These are phyloP conservation scores for Peronospora tabacina DNA, from an alignment of 352 stramenopile species.

Conservation along the genomic window DNA sequence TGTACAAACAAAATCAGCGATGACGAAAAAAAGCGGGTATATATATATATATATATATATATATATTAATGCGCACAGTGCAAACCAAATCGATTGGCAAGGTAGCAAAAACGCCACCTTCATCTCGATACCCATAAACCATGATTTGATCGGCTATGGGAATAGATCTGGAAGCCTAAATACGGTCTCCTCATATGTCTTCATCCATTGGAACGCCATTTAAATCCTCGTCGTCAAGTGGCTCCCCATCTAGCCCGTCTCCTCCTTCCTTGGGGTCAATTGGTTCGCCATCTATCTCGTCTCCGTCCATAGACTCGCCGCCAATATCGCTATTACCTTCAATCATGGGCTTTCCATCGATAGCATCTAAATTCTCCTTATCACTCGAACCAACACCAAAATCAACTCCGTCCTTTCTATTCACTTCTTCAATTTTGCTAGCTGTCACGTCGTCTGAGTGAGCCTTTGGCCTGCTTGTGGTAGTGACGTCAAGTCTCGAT, in stretches of 20 bases:
- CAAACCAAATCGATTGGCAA: conserved; percentile 12
- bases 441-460: background rate
- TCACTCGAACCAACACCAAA: conserved; percentile 32
- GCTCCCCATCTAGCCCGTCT: conserved; percentile 34
- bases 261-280: conserved; percentile 27
- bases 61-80: conserved; percentile 3
- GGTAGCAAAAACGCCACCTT: conserved; percentile 13
- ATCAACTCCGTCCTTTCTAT: conserved; percentile 6
- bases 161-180: conserved; percentile 13
- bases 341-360: conserved; percentile 15
- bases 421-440: conserved; percentile 2
- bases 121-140: conserved; percentile 22
- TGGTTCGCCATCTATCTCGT: conserved; percentile 40
- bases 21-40: background rate
- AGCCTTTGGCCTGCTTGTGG: background rate
- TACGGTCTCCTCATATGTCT: conserved; percentile 39
- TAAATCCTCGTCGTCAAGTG: conserved; percentile 32
- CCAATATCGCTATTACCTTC: conserved; percentile 24
- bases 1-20: no score
- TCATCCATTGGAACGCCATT: conserved; percentile 41
- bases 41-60: no score
- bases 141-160: conserved; percentile 28
- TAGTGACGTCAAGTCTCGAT: background rate
- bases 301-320: conserved; percentile 35
- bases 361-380: conserved; percentile 38